These are phyloP conservation scores for Agapanthus africanus DNA, from an alignment of 106 monocot genomes.

Conservation along the genomic window DNA sequence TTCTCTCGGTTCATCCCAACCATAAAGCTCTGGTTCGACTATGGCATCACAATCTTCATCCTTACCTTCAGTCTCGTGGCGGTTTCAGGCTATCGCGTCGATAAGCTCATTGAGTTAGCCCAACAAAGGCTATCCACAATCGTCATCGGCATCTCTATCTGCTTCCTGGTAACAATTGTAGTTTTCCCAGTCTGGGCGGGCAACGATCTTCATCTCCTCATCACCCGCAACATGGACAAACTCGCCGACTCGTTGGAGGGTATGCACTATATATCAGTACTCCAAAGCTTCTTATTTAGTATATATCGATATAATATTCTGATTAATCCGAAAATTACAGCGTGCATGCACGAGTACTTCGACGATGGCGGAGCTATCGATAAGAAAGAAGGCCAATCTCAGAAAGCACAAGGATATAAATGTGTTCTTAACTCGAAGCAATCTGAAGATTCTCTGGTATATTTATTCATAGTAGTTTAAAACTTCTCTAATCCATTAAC, in stretches of 20 bases:
- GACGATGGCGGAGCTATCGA: background rate
- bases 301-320: too few species aligned
- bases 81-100: slow-evolving; percentile 44
- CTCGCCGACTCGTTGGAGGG: slow-evolving; percentile 46
- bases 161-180: slow-evolving; percentile 27
- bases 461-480: too few species aligned
- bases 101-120: slow-evolving; percentile 24
- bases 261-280: too few species aligned
- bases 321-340: too few species aligned
- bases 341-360: slow-evolving; percentile 36
- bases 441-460: slow-evolving; percentile 46
- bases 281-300: too few species aligned
- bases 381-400: background rate
- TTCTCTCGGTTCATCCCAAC: slow-evolving; percentile 40
- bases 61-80: slow-evolving; percentile 48
- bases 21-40: slow-evolving; percentile 42
- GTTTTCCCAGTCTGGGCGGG: slow-evolving; percentile 57
- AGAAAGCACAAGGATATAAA: slow-evolving; percentile 38
- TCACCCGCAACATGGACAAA: slow-evolving; percentile 45
- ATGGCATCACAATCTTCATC: slow-evolving; percentile 55
- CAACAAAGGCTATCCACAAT: slow-evolving; percentile 35
- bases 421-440: slow-evolving; percentile 54
- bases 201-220: slow-evolving; percentile 45
- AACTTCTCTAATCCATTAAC: background rate
- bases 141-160: slow-evolving; percentile 37